These are phyloP conservation scores for Rhizopogon vinicolor DNA, from an alignment of 768 basidiomycete species.

Conservation along the genomic window DNA sequence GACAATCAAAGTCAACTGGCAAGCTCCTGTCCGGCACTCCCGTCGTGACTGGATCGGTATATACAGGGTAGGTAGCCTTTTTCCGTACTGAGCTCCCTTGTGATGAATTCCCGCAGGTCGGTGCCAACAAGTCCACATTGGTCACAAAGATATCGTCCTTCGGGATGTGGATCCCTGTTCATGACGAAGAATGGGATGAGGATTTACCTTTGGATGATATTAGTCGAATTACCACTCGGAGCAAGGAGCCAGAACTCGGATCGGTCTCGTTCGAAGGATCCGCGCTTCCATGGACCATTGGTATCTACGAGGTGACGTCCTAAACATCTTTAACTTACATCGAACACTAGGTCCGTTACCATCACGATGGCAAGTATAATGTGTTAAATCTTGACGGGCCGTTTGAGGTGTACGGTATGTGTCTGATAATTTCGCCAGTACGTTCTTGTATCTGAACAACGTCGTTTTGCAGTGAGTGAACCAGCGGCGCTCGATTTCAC, in stretches of 20 bases:
- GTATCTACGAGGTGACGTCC: slow-evolving; percentile 65
- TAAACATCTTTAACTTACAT: background rate
- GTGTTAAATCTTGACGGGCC: slow-evolving; percentile 86
- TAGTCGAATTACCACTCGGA: slow-evolving; percentile 27
- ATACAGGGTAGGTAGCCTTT: slow-evolving; percentile 53
- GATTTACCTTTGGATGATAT: slow-evolving; percentile 56
- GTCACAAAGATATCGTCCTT: slow-evolving; percentile 83
- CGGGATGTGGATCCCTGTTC: slow-evolving; percentile 92
- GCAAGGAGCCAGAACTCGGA: slow-evolving; percentile 50
- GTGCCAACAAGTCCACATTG: slow-evolving; percentile 78
- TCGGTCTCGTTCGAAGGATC: slow-evolving; percentile 71
- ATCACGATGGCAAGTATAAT: slow-evolving; percentile 97
- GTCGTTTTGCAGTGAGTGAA: slow-evolving; percentile 52
- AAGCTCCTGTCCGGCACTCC: slow-evolving; percentile 81
- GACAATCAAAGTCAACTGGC: slow-evolving; percentile 82
- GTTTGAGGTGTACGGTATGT: slow-evolving; percentile 84
- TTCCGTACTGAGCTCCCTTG: background rate
- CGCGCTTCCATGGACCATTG: slow-evolving; percentile 81
- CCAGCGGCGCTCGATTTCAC: slow-evolving; percentile 59
- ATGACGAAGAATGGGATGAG: slow-evolving; percentile 91
- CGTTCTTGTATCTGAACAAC: slow-evolving; percentile 2
- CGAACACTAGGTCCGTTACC: slow-evolving; percentile 66
- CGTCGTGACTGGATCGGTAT: slow-evolving; percentile 96
- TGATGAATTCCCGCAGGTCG: slow-evolving; percentile 45
- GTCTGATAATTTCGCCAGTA: background rate